Evolutionary conservation across 2,329 filamentous ascomycete species (phyloP).

Genomic region (Orbilia brochopaga): DNA sequence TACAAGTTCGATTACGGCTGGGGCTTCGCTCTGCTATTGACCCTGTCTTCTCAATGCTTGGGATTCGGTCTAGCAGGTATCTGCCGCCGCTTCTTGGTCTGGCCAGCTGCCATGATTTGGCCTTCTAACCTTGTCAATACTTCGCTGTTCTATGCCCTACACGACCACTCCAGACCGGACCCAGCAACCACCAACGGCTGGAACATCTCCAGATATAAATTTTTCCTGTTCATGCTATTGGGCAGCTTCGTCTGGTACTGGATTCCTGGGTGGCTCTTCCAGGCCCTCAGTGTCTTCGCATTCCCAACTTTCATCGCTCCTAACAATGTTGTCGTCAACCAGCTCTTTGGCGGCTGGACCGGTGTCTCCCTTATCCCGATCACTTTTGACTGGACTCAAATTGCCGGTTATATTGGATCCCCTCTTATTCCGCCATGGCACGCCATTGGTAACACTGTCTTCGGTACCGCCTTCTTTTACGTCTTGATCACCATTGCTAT

Average conservation of each 20-base stretch:
- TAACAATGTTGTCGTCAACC: slow-evolving; percentile 71
- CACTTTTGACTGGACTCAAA: slow-evolving; percentile 78
- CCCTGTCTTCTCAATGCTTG: slow-evolving; percentile 64
- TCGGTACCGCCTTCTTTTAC: slow-evolving; percentile 71
- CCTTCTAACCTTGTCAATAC: slow-evolving; percentile 71
- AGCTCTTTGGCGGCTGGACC: slow-evolving; percentile 73
- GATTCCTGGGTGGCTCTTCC: slow-evolving; percentile 72
- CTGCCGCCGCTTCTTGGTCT: slow-evolving; percentile 50
- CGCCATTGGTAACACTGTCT: slow-evolving; percentile 74
- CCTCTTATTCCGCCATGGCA: slow-evolving; percentile 75
- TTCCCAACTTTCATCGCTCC: slow-evolving; percentile 76
- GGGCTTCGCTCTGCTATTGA: slow-evolving; percentile 63
- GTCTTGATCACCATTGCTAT: slow-evolving; percentile 67
- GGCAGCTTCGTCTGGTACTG: slow-evolving; percentile 71
- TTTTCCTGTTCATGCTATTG: slow-evolving; percentile 67
- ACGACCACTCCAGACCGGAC: slow-evolving; percentile 67
- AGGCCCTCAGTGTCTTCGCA: slow-evolving; percentile 73
- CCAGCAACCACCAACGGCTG: slow-evolving; percentile 67
- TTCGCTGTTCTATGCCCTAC: slow-evolving; percentile 74
- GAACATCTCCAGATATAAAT: slow-evolving; percentile 69
- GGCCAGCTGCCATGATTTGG: slow-evolving; percentile 51
- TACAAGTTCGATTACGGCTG: slow-evolving; percentile 54
- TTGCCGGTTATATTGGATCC: slow-evolving; percentile 71
- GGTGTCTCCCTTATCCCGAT: slow-evolving; percentile 73
- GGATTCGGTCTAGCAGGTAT: slow-evolving; percentile 65